Percentiles rank a stretch among this genome's conserved stretches.
phyloP scores from a whole-genome alignment of 306 rosid species.

The Quercus agrifolia region DNA sequence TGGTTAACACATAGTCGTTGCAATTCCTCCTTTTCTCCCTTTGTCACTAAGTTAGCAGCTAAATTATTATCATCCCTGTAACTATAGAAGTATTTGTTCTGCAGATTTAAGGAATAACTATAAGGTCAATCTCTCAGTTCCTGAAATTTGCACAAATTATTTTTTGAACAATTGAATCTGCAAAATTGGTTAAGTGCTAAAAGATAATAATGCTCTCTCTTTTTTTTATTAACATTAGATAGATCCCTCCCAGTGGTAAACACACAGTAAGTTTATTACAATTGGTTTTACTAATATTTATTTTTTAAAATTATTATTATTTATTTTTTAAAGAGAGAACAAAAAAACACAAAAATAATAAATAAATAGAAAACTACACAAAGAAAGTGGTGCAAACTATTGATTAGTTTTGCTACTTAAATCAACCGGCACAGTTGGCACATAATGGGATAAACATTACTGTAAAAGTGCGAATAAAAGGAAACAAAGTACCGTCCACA shows the following conservation, averaged over 20 bases:
- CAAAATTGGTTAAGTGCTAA: too few relatives aligned
- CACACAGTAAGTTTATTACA: neutral
- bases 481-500: neutral
- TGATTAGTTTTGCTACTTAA: neutral
- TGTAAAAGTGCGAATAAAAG: neutral
- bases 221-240: neutral
- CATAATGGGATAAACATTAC: neutral
- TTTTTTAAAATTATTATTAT: neutral
- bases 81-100: conserved; percentile 65
- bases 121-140: conserved; percentile 22
- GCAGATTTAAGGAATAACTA: conserved; percentile 26
- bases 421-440: neutral
- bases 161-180: neutral
- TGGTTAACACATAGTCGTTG: conserved; percentile 59
- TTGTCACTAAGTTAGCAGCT: conserved; percentile 44
- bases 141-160: neutral
- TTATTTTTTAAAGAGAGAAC: neutral
- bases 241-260: neutral
- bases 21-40: conserved; percentile 55
- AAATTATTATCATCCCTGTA: conserved; percentile 46
- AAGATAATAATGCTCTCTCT: neutral
- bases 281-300: neutral
- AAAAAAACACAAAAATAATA: too few relatives aligned
- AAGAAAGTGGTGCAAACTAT: neutral
- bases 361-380: too few relatives aligned